A percentile compares a stretch with the other conserved stretches of the same genome.
Evolutionary conservation across 352 stramenopile species (phyloP).

Genomic region (Phytophthora cryptogea): DNA sequence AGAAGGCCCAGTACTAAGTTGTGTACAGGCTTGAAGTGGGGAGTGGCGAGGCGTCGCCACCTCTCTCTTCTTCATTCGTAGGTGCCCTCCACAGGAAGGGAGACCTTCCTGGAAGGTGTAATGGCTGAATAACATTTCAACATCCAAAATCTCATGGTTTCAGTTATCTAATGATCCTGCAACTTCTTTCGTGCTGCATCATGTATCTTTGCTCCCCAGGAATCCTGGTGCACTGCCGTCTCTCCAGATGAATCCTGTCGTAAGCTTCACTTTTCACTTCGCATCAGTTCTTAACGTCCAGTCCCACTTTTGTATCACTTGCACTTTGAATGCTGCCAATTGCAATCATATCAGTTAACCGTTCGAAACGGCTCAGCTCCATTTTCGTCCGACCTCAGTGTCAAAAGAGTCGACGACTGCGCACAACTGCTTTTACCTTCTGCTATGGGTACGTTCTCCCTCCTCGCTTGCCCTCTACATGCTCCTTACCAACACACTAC

Average conservation of each 20-base stretch:
- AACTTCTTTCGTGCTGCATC: neutral
- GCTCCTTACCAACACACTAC: conserved; percentile 1
- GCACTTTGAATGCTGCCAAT: conserved; percentile 15
- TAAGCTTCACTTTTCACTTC: neutral
- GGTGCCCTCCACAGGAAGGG: conserved; percentile 32
- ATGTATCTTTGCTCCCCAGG: neutral
- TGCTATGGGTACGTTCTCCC: conserved; percentile 23
- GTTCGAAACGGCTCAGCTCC: conserved; percentile 26
- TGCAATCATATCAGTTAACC: conserved; percentile 21
- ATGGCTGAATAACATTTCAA: conserved; percentile 51
- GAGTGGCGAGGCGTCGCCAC: conserved; percentile 15
- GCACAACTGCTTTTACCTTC: neutral
- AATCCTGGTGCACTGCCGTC: neutral
- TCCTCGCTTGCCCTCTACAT: neutral
- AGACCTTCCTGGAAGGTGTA: conserved; percentile 30
- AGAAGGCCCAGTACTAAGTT: conserved; percentile 97
- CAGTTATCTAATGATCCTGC: neutral
- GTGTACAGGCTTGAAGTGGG: conserved; percentile 12
- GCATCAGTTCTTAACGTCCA: conserved; percentile 5
- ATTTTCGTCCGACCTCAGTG: conserved; percentile 31
- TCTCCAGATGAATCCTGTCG: conserved; percentile 14
- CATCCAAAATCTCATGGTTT: conserved; percentile 11
- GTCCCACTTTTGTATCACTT: conserved; percentile 9
- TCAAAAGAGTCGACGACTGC: conserved; percentile 7
- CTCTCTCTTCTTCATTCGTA: conserved; percentile 24